Base-by-base conservation (phyloP, 2,329 filamentous ascomycete species). In the Aureobasidium sp. region DNA sequence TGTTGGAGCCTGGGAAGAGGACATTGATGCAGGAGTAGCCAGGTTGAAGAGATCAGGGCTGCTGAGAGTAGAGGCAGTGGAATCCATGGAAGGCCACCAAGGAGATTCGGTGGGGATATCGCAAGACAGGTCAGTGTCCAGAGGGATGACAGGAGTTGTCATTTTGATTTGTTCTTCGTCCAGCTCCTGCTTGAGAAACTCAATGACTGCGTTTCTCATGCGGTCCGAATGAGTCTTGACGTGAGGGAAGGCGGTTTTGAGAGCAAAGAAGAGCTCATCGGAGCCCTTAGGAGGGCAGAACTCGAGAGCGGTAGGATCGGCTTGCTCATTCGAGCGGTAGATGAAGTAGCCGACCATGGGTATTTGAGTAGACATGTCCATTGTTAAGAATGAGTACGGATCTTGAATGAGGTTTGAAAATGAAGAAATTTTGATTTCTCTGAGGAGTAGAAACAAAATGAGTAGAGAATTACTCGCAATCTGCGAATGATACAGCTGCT, bases 251-350 rank as follows among this genome's bases (percentile, higher is more conserved):
- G 71, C 70, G 32, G 62, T 54, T 45, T 70, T 66, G 27, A 75
- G 66, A 44, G 73, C 73, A 53, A 73, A 71, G 67, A 73, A 73
- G 6, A 75, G 68, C 59, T 74, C 73, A 57, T 75, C 73, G 11
- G 73, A 75, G 59, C 72, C 72, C 63, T 73, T 74, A 34, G 71
- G 64, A 45, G 73, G 73, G 66, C 70, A 73, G 69, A 73, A 74
- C 59, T 70, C 64, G 32, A 71, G 65, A 49, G 71, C 63, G 47
- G 68, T 68, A 27, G 69, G 70, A 64, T 74, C 71, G 65, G 68
- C 69, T 11, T 68, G 65, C 51, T 72, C 65, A n/a, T 65, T 63
- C 34, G 72, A 69, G 61, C 72, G 71, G 68, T 72, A 73, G 66
- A 74, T 67, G 60, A 71, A 57, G 66, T 72, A 74, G 44, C 63